These are phyloP conservation scores for Cladosporium sp. DNA, from an alignment of 2,329 filamentous ascomycete species.

Conservation along the genomic window DNA sequence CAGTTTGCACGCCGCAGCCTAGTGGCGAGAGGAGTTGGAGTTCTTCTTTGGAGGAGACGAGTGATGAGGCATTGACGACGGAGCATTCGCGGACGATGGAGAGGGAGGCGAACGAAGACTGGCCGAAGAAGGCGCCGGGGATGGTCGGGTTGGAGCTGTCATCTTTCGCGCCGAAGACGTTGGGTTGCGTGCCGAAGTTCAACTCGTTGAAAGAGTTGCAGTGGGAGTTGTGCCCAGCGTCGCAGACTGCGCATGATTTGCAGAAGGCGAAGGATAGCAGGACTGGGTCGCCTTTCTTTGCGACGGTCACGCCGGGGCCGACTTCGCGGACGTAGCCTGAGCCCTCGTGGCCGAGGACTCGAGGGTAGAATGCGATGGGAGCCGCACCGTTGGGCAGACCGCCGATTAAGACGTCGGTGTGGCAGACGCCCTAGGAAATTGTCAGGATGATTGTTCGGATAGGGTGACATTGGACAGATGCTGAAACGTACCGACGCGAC, in stretches of 20 bases:
- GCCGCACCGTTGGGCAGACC: constrained; percentile 39
- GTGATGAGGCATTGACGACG: constrained; percentile 46
- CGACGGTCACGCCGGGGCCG: constrained; percentile 46
- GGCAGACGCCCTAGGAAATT: constrained; percentile 51
- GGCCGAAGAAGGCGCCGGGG: constrained; percentile 52
- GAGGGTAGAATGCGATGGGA: constrained; percentile 47
- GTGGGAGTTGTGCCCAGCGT: constrained; percentile 49
- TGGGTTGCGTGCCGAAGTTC: constrained; percentile 43
- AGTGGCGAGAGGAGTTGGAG: constrained; percentile 49
- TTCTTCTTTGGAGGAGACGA: constrained; percentile 43
- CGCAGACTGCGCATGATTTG: constrained; percentile 51
- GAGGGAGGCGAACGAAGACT: constrained; percentile 48
- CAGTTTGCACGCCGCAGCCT: constrained; percentile 52
- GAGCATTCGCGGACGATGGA: constrained; percentile 45
- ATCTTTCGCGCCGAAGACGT: constrained; percentile 31
- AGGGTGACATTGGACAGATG: constrained; percentile 21
- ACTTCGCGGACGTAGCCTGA: constrained; percentile 53
- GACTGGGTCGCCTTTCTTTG: constrained; percentile 50
- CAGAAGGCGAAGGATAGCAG: constrained; percentile 54
- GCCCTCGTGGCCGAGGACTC: constrained; percentile 57
- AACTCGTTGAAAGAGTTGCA: constrained; percentile 52
- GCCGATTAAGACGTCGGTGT: constrained; percentile 56
- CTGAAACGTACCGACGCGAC: constrained; percentile 42
- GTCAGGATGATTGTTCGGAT: background rate
- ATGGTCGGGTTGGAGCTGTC: constrained; percentile 32